Base-by-base conservation (phyloP, 768 basidiomycete genomes). In the Sarcodon aspratus region DNA sequence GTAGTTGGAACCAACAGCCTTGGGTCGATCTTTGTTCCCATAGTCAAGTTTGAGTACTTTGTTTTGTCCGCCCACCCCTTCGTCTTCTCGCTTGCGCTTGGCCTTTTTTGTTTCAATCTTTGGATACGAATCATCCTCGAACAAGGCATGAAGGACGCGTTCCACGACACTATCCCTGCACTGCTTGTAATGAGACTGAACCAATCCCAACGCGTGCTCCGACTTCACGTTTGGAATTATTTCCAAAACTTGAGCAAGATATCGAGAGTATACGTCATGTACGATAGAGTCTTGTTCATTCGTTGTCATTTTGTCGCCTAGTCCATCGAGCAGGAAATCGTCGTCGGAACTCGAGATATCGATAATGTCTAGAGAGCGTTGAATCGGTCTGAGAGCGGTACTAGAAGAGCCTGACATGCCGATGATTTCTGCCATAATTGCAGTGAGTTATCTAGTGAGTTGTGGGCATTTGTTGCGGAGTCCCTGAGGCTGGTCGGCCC, bases 221-320 rank as follows among this genome's bases (percentile, higher is more conserved):
- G 80, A 77, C 17, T 74, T 69, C 18, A 86, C 81, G 54, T 87
- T 82, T 0, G 86, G 86, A 10, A 87, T 61, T 42, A 89, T 74
- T 55, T 85, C 82, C 35, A 83, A 66, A 32, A 86, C 69, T 37
- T 69, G 76, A 1, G 74, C 69, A 32, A 82, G 51, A 40, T 57
- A 63, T 13, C 9, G 2, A 15, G 40, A 42, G 13, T 42, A n/a
- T 13, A 33, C 55, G 43, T 65, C 65, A n/a, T 48, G 40, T 5
- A 45, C 21, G 33, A 27, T 36, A 9, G 21, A 33, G 17, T 34
- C 33, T 18, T 48, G 48, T n/a, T 21, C 9, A 9, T 18, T 9
- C 33, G 7, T 18, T 46, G 38, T 21, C 13, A 31, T 33, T 34
- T 12, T 27, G 21, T 15, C 12, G 17, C 9, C 18, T 42, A 44